Base-by-base conservation (phyloP, 192 early-diverging fungal species). In the Dissophora globulifera region DNA sequence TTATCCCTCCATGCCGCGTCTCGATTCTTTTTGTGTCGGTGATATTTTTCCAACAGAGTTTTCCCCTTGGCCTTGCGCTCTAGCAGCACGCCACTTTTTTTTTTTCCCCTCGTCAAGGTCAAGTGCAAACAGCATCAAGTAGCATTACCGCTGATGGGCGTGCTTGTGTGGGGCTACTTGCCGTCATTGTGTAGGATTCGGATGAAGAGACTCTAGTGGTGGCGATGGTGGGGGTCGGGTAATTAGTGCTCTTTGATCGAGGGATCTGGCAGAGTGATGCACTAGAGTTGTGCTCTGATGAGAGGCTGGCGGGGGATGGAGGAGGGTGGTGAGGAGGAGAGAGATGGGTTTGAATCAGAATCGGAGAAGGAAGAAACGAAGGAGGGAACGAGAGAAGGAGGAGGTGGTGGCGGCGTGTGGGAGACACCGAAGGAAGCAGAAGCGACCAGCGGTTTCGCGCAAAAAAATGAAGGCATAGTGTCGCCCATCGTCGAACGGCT, bases 161-260 rank as follows among this genome's bases (percentile, higher is more conserved):
- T 38, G 42, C 30, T 29, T 70, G 58, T 53, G 49, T 22, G 25
- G 58, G 58, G 32, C 30, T 48, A 49, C 43, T 66, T 49, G 63
- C 50, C 32, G 67, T 55, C 67, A 70, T 70, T 54, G 46, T 68
- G 25, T 51, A 43, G 40, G 40, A 22, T 15, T 43, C 47, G 31
- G 41, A 50, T 38, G 16, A 33, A 30, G 17, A 22, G n/a, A n/a
- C n/a, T n/a, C n/a, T n/a, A n/a, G n/a, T n/a, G n/a, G n/a, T n/a
- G n/a, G n/a, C n/a, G n/a, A n/a, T n/a, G 35, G 35, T 9, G 6
- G 35, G 35, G 35, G 35, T 38, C 6, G 35, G 13, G 13, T 13
- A 38, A 38, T 38, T 13, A 38, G 13, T 38, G 6, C 35, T 13
- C 13, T 6, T 38, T 40, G 38, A 35, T 48, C n/a, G 22, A 29